phyloP scores from a whole-genome alignment of 2,329 filamentous ascomycete genomes.

The Botrytis hyacinthi region DNA sequence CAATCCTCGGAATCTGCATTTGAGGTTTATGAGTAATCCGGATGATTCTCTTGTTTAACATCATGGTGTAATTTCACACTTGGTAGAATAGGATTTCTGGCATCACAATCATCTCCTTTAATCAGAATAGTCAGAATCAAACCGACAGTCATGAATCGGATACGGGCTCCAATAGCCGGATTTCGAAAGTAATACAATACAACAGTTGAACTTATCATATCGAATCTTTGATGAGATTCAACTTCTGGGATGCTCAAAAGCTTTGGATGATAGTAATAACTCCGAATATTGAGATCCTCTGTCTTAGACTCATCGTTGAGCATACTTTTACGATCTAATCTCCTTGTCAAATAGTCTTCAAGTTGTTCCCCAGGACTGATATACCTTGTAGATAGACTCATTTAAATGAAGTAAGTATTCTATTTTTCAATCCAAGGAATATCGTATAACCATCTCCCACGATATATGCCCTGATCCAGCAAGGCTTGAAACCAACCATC shows the following conservation, averaged over 20 bases:
- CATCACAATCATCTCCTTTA: accelerated
- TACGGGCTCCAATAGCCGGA: background rate
- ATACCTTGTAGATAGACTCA: too few species aligned
- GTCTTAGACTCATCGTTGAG: background rate
- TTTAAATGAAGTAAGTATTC: too few species aligned
- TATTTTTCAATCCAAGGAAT: too few species aligned
- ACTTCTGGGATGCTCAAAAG: background rate
- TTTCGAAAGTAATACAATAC: background rate
- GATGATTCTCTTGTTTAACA: background rate
- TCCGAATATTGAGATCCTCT: too few species aligned
- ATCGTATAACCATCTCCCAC: too few species aligned
- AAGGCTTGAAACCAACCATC: accelerated
- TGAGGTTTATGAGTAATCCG: background rate
- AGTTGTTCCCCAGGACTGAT: too few species aligned
- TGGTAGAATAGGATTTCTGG: background rate
- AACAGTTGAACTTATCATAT: background rate
- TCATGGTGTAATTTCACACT: accelerated
- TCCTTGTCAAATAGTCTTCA: accelerated
- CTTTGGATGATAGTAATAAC: too few species aligned
- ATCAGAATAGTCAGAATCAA: background rate
- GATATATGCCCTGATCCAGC: too few species aligned
- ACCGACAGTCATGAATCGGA: background rate
- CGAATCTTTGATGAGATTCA: too few species aligned
- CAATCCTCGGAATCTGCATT: background rate
- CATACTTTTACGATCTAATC: background rate